These are phyloP conservation scores for Cryptococcus sp. DNA, from an alignment of 1,284 basidiomycete genomes.

Conservation along the genomic window DNA sequence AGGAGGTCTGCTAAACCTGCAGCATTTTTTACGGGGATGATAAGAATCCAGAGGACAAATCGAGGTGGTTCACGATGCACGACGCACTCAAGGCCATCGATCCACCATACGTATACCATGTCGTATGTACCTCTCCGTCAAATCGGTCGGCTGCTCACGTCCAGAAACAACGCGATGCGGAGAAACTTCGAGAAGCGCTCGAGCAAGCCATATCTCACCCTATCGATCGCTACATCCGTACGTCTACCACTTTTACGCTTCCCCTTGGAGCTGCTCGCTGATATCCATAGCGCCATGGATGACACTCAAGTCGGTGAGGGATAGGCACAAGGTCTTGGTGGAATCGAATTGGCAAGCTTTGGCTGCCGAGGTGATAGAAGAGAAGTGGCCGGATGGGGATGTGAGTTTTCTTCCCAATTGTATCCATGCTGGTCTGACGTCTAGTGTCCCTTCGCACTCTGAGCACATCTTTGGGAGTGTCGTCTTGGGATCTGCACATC, in stretches of 20 bases:
- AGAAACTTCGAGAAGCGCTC: conserved; percentile 23
- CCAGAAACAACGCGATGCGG: conserved; percentile 14
- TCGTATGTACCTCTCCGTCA: conserved; percentile 10
- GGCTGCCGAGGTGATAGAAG: conserved; percentile 1
- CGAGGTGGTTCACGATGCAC: conserved; percentile 44
- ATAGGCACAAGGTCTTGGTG: conserved; percentile 5
- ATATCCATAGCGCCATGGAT: conserved; percentile 7
- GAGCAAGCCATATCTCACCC: conserved; percentile 21
- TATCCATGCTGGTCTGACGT: not conserved
- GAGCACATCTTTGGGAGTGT: not conserved
- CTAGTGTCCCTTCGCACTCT: conserved; percentile 3
- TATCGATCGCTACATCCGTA: conserved; percentile 33
- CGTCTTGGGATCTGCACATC: too few species aligned
- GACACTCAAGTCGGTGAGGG: conserved; percentile 5
- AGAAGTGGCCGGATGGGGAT: not conserved
- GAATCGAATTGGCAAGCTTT: conserved; percentile 6
- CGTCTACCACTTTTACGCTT: conserved; percentile 10
- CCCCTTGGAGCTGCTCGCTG: not conserved
- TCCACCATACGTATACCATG: conserved; percentile 48
- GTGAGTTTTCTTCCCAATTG: not conserved
- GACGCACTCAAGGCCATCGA: conserved; percentile 31
- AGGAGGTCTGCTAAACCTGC: not conserved
- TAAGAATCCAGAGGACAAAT: conserved; percentile 35
- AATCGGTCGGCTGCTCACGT: not conserved
- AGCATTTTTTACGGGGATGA: conserved; percentile 30